Base-by-base conservation (phyloP, 2,329 filamentous ascomycete genomes). In the Arthroderma sp. region DNA sequence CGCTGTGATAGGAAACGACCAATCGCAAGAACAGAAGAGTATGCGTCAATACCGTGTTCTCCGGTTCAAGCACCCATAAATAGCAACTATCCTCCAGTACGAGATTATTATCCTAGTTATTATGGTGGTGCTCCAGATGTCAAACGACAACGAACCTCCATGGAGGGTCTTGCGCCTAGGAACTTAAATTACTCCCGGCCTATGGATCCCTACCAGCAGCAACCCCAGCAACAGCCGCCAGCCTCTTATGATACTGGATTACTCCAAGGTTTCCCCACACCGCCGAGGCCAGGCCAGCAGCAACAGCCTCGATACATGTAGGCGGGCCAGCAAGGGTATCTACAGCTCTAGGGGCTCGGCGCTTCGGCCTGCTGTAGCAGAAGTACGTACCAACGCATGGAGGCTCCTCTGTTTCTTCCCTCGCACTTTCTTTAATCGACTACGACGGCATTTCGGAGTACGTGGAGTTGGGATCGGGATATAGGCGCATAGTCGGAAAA, bases 101-200 rank as follows among this genome's bases (percentile, higher is more conserved):
- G 58, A 48, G 64, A 66, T 38, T 66, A 65, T 41, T 46, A 41
- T 31, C 11, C 32, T 3, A 2, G 11, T 9, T 34, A 34, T 34
- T 46, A 52, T 9, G 63, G 62, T 42, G 62, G 63, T 40, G 54
- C 54, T 5, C 53, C 50, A 29, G 57, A 64, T 2, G 54, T 58
- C 37, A 66, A 66, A 47, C 62, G 64, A 15, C 57, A 62, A 46
- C 62, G 64, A 27, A 65, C 63, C 10, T 65, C 64, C 3, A 53
- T 65, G 6, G 64, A 66, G 34, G 59, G 59, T 51, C 59, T 61
- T 11, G 54, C 53, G 8, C 56, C 10, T 11, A 10, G 61, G 45
- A 51, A 51, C 37, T 52, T 66, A 28, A 65, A 64, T 46, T 62
- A 66, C 37, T 36, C 8, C 29, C 60, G 60, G 30, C 60, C 56